Percentiles rank a stretch among this genome's conserved stretches.
Conservation (phyloP, 2,329 filamentous ascomycete genomes). For the Coniochaeta pulveracea region DNA sequence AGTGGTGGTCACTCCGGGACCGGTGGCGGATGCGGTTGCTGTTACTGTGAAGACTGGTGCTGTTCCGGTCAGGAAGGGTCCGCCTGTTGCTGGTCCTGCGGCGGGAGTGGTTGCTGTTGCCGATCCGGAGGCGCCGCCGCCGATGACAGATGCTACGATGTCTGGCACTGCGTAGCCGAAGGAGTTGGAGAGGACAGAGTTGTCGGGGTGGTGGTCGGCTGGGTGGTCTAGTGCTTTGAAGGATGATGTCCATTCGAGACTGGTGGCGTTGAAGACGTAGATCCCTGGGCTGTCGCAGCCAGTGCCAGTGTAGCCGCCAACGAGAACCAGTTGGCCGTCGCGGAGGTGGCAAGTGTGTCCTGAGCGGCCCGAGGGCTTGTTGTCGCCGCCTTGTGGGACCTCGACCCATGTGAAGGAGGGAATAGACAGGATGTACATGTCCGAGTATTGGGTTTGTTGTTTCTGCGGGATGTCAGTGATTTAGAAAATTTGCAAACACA, state of each 20-base stretch:
- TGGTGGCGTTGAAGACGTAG: slow-evolving; percentile 62
- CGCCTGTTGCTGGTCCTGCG: slow-evolving; percentile 48
- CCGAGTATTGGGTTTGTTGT: slow-evolving; percentile 48
- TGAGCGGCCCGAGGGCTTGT: slow-evolving; percentile 46
- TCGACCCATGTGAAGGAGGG: slow-evolving; percentile 65
- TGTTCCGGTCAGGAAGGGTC: slow-evolving; percentile 60
- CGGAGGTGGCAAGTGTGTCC: slow-evolving; percentile 60
- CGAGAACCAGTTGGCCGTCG: slow-evolving; percentile 58
- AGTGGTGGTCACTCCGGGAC: slow-evolving; percentile 24
- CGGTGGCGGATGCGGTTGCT: slow-evolving; percentile 31
- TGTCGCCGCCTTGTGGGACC: slow-evolving; percentile 41
- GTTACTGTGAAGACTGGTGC: slow-evolving; percentile 60
- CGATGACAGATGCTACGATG: slow-evolving; percentile 39
- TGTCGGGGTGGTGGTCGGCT: slow-evolving; percentile 33
- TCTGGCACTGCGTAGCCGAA: slow-evolving; percentile 55
- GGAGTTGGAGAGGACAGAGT: slow-evolving; percentile 43
- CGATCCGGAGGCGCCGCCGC: slow-evolving; percentile 17
- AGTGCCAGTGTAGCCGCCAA: slow-evolving; percentile 58
- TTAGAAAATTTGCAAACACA: too few relatives aligned
- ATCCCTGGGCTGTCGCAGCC: slow-evolving; percentile 58
- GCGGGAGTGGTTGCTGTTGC: slow-evolving; percentile 57
- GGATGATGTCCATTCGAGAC: slow-evolving; percentile 48
- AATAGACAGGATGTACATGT: slow-evolving; percentile 65
- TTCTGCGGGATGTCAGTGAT: slow-evolving; percentile 16
- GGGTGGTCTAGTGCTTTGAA: slow-evolving; percentile 47